Evolutionary conservation across 2,329 filamentous ascomycete genomes (phyloP).

Genomic region (Cytospora paraplurivora): DNA sequence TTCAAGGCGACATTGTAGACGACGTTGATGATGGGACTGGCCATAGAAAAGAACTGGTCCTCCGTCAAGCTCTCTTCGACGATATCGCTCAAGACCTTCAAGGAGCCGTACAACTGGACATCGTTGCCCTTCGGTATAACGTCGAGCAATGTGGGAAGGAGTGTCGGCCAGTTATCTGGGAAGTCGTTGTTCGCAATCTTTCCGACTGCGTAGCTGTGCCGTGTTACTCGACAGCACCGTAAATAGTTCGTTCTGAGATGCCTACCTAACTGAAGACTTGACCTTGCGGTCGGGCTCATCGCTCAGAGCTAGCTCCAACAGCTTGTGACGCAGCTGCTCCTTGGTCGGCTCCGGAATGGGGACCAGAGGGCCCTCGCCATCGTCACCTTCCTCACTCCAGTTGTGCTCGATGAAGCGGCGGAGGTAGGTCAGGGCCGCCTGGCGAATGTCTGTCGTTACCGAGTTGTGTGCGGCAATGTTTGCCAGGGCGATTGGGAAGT

Average conservation of each 20-base stretch:
- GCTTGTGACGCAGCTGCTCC: conserved; percentile 67
- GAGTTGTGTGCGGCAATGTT: conserved; percentile 78
- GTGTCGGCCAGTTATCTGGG: conserved; percentile 89
- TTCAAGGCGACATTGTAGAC: conserved; percentile 82
- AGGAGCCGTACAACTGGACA: conserved; percentile 80
- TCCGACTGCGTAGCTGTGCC: conserved; percentile 69
- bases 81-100: conserved; percentile 85
- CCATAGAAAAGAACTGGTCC: conserved; percentile 91
- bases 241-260: conserved; percentile 2
- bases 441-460: conserved; percentile 74
- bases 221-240: conserved; percentile 14
- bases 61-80: conserved; percentile 94
- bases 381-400: conserved; percentile 78
- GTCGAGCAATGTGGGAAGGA: conserved; percentile 78
- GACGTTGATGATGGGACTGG: conserved; percentile 79
- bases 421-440: conserved; percentile 78
- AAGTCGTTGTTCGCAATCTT: conserved; percentile 95
- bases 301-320: conserved; percentile 78
- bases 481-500: conserved; percentile 77
- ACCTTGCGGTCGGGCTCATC: conserved; percentile 79
- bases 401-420: conserved; percentile 82
- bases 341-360: conserved; percentile 75
- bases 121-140: conserved; percentile 77
- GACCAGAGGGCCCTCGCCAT: conserved; percentile 56
- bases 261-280: conserved; percentile 83